Conservation (phyloP, 768 basidiomycete species). For the Amanita inopinata region DNA sequence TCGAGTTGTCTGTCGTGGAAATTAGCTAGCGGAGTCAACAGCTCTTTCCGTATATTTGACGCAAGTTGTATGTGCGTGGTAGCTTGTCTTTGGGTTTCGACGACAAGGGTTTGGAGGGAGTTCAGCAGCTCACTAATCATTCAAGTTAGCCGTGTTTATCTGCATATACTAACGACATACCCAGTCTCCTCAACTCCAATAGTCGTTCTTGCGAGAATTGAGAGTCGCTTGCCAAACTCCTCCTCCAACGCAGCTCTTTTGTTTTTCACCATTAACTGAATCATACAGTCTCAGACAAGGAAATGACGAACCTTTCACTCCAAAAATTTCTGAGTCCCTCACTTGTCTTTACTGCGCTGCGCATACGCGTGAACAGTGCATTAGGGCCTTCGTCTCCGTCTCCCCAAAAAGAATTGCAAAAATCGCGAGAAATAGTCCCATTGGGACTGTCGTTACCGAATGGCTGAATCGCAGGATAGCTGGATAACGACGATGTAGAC, state of each 20-base stretch:
- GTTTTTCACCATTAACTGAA: background rate
- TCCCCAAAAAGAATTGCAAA: slow-evolving; percentile 98
- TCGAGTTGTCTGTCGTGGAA: slow-evolving; percentile 84
- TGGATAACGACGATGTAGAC: slow-evolving; percentile 63
- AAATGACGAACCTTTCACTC: slow-evolving; percentile 73
- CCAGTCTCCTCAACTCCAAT: slow-evolving; percentile 90
- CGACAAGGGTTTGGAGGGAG: slow-evolving; percentile 68
- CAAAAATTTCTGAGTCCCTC: slow-evolving; percentile 85
- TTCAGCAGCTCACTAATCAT: slow-evolving; percentile 63
- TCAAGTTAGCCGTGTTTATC: slow-evolving; percentile 6
- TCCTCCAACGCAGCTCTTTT: slow-evolving; percentile 87
- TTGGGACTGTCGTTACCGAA: slow-evolving; percentile 38
- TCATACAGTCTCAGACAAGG: background rate
- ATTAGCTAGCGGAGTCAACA: slow-evolving; percentile 30
- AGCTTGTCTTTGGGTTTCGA: slow-evolving; percentile 79
- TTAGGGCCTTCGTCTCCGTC: slow-evolving; percentile 77
- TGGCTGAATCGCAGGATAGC: slow-evolving; percentile 44
- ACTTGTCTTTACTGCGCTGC: slow-evolving; percentile 74
- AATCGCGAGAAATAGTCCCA: slow-evolving; percentile 42
- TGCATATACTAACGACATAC: slow-evolving; percentile 35
- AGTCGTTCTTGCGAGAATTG: slow-evolving; percentile 64
- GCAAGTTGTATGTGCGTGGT: slow-evolving; percentile 64
- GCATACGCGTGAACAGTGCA: slow-evolving; percentile 80
- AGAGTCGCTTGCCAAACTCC: slow-evolving; percentile 79
- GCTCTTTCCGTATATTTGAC: slow-evolving; percentile 55